These are phyloP conservation scores for Coccomyxa sp. DNA, from an alignment of 139 green algal species.

Conservation along the genomic window DNA sequence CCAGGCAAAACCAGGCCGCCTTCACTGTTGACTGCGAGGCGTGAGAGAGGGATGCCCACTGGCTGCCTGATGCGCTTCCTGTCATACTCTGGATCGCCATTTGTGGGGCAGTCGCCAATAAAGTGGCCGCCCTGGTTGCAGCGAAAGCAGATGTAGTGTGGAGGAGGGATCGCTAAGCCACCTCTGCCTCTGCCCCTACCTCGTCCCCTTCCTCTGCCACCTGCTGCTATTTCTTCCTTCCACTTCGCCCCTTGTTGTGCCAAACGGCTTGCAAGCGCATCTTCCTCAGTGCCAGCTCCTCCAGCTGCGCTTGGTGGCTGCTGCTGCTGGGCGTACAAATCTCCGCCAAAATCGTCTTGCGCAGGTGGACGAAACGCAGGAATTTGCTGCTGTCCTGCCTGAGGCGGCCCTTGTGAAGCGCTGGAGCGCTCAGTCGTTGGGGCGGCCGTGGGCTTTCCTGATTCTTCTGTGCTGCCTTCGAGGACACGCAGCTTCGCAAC, in stretches of 20 bases:
- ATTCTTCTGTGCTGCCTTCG: conserved; percentile 2
- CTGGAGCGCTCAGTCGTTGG: neutral
- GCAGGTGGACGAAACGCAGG: neutral
- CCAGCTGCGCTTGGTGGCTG: neutral
- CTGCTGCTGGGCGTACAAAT: conserved; percentile 25
- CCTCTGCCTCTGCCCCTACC: conserved; percentile 28
- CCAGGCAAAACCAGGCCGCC: conserved; percentile 57
- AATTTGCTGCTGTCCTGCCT: neutral
- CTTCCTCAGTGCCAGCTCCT: conserved; percentile 17
- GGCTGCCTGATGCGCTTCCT: conserved; percentile 49
- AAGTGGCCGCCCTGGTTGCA: conserved; percentile 55
- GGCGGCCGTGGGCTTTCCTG: conserved; percentile 3
- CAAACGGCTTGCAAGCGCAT: neutral
- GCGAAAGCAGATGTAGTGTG: conserved; percentile 40
- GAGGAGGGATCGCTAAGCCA: conserved; percentile 5
- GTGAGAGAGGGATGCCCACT: conserved; percentile 59
- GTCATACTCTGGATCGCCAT: conserved; percentile 51
- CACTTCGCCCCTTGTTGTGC: conserved; percentile 8
- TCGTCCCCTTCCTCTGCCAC: conserved; percentile 5
- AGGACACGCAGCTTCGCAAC: neutral
- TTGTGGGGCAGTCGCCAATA: conserved; percentile 69
- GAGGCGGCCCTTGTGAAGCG: neutral
- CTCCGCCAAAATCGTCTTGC: conserved; percentile 40
- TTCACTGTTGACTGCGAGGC: conserved; percentile 39
- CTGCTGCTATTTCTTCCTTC: conserved; percentile 7